Conservation (phyloP, 2,329 filamentous ascomycete genomes). For the Aspergillus aculeatinus region DNA sequence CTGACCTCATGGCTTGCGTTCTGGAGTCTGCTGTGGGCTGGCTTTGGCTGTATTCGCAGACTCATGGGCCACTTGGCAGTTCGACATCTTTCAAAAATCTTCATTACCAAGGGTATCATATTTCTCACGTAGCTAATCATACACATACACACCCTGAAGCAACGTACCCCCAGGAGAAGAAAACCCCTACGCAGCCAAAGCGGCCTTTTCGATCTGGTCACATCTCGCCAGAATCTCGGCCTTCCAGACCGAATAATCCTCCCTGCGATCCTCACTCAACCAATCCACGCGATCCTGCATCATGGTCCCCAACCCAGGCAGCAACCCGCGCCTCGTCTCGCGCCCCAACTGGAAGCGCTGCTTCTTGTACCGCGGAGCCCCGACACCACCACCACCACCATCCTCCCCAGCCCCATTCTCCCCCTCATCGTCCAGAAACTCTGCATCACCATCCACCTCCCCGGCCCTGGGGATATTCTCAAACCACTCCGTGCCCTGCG, state of each 20-base stretch:
- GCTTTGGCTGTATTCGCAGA: too few relatives aligned
- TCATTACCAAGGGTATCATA: slow-evolving; percentile 12
- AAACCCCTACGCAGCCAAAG: not conserved
- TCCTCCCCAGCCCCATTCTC: slow-evolving; percentile 31
- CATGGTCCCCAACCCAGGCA: slow-evolving; percentile 52
- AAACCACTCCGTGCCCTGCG: slow-evolving; percentile 67
- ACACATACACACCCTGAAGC: too few relatives aligned
- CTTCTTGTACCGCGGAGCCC: slow-evolving; percentile 27
- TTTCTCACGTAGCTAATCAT: not conserved
- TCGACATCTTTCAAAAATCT: not conserved
- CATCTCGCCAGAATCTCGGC: slow-evolving; percentile 42
- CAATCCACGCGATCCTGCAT: slow-evolving; percentile 51
- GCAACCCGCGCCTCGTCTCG: slow-evolving; percentile 35
- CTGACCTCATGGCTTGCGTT: too few relatives aligned
- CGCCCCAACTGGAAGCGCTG: slow-evolving; percentile 12
- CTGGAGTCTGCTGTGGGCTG: too few relatives aligned
- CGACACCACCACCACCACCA: slow-evolving; percentile 21
- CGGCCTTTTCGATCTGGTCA: slow-evolving; percentile 27
- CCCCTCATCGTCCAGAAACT: slow-evolving; percentile 30
- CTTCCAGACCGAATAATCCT: slow-evolving; percentile 47
- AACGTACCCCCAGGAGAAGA: too few relatives aligned
- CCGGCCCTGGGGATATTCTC: slow-evolving; percentile 51
- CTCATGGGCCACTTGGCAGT: too few relatives aligned
- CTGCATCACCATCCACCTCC: slow-evolving; percentile 35
- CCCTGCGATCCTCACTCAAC: slow-evolving; percentile 44